Percentiles rank a stretch among this genome's conserved stretches.
Evolutionary conservation across 345 rosid genomes (phyloP).

Genomic region (Streptanthus diversifolius): DNA sequence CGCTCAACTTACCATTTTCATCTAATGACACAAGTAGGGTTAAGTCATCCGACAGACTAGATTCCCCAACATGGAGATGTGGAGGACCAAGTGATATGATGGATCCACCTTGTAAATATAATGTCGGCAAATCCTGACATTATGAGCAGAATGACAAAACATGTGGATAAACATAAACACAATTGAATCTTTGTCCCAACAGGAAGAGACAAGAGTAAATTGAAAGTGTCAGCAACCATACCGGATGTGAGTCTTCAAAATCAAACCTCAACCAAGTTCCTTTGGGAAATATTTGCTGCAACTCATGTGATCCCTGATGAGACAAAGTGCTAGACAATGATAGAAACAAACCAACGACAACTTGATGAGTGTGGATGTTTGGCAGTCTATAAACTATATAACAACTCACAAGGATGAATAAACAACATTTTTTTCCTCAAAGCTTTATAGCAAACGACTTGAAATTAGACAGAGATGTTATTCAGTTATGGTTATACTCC

Average conservation of each 20-base stretch:
- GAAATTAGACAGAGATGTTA: background rate
- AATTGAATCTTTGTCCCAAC: background rate
- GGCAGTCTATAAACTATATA: background rate
- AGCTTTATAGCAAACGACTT: background rate
- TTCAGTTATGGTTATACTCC: background rate
- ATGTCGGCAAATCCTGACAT: conserved; percentile 73
- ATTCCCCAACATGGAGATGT: conserved; percentile 69
- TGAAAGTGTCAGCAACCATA: conserved; percentile 28
- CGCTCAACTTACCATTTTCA: conserved; percentile 58
- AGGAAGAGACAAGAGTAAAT: background rate
- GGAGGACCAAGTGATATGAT: conserved; percentile 66
- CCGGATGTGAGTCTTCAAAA: conserved; percentile 84
- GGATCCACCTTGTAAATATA: conserved; percentile 88
- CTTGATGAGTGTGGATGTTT: conserved; percentile 8
- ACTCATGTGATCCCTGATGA: conserved; percentile 45
- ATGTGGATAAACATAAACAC: background rate
- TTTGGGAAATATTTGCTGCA: conserved; percentile 50
- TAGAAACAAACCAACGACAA: background rate
- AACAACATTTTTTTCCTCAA: background rate
- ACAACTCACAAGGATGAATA: conserved; percentile 9
- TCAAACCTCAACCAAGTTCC: conserved; percentile 85
- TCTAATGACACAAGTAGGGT: conserved; percentile 75
- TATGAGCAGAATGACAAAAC: conserved; percentile 5
- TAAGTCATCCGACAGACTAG: conserved; percentile 60
- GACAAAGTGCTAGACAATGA: conserved; percentile 45